Evolutionary conservation across 345 rosid genomes (phyloP), one percentile per base, ranked within the genome.

Genomic region (Sonneratia alba): DNA sequence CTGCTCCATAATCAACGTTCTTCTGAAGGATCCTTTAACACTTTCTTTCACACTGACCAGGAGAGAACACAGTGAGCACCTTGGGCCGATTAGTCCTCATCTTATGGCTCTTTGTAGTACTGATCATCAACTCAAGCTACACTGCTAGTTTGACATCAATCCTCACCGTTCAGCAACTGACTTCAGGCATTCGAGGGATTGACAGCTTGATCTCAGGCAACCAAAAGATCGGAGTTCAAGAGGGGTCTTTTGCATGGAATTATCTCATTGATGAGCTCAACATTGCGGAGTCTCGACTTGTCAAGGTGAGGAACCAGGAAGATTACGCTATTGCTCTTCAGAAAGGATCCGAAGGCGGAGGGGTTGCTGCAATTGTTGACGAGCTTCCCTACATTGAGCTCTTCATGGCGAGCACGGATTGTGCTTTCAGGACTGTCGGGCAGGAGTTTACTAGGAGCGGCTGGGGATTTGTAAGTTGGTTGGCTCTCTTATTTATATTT

Each of bases 111-210:
- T 94, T 88, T 70, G 95, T 94, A 34, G 98, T 94, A 71, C 77
- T 94, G 77, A 88, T 94, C 57, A 94, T 94, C 86, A 94, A 94
- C 75, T 94, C 97, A 74, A 94, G 98, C 83, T 94, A 91, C 84
- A 94, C 98, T 0, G 98, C 97, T 32, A 94, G 97, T 76, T 85
- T 94, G 85, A 94, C 95, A 13, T 94, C 98, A 32, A 90, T 94
- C 83, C 95, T 94, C 72, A 94, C 98, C 0, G 96, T 90, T 70
- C 97, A 91, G 78, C 91, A 91, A 75, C 75, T 94, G 70, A 81
- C 93, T 18, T 91, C 97, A 4, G 79, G 89, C 47, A 87, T 94
- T 40, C 83, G 81, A 78, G 98, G 97, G 76, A 88, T 94, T 36
- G 97, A 94, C 75, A 80, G 73, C 73, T 80, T 94, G 80, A 85